Evolutionary conservation across 2,329 filamentous ascomycete genomes (phyloP).

Genomic region (Pseudogymnoascus sp.): DNA sequence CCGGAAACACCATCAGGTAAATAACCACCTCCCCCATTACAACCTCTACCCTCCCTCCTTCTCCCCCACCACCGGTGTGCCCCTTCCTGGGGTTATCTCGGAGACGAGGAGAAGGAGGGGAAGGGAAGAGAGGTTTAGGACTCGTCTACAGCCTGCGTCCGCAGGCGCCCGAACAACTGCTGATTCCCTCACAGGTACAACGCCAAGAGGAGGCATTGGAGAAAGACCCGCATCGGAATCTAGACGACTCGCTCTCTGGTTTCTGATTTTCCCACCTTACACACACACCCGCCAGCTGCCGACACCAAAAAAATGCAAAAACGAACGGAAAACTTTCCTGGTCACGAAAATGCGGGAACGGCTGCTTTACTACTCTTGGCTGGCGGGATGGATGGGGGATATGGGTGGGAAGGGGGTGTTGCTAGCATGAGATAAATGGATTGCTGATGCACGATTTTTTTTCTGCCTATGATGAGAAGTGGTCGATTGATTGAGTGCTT

Average conservation of each 20-base stretch:
- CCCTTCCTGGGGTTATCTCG: too few species aligned
- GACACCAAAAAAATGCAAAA: too few species aligned
- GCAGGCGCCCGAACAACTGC: constrained; percentile 1
- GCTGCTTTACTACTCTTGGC: background rate
- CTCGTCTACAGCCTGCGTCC: constrained; percentile 6
- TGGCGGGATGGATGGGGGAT: background rate
- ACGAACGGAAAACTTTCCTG: too few species aligned
- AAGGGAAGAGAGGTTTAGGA: background rate
- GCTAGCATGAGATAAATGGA: background rate
- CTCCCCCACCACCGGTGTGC: background rate
- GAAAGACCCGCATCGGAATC: constrained; percentile 99
- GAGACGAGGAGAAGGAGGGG: background rate
- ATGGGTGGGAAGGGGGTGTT: background rate
- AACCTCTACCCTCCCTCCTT: background rate
- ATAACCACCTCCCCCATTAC: background rate
- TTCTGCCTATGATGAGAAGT: background rate
- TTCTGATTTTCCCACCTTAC: constrained; percentile 11
- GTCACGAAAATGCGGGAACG: too few species aligned
- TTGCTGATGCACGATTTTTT: background rate
- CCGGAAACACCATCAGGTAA: constrained; percentile 98
- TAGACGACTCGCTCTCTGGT: constrained; percentile 54
- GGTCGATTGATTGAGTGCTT: too few species aligned
- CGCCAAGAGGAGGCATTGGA: constrained; percentile 99
- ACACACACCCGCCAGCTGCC: constrained; percentile 6
- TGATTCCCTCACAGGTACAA: constrained; percentile 69